Evolutionary conservation across 2,329 filamentous ascomycete genomes (phyloP).

Genomic region (Lachnellula suecica): DNA sequence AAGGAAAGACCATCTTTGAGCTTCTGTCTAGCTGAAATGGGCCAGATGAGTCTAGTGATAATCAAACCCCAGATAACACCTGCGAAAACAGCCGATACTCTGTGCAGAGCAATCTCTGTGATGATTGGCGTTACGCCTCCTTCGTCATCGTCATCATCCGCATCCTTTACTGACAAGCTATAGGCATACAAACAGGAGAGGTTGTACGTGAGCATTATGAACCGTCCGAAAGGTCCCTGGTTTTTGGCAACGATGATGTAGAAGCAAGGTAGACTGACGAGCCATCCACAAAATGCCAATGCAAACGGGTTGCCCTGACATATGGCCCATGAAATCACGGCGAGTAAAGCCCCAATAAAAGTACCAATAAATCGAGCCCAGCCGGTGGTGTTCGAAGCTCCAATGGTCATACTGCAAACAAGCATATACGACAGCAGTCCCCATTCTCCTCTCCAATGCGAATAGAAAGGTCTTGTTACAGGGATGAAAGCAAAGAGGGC

Average conservation of each 20-base stretch:
- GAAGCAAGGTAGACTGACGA: conserved; percentile 80
- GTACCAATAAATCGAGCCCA: conserved; percentile 85
- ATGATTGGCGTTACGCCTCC: conserved; percentile 83
- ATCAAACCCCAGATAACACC: conserved; percentile 93
- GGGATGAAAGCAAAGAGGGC: conserved; percentile 86
- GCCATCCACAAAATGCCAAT: conserved; percentile 78
- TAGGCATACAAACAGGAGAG: conserved; percentile 93
- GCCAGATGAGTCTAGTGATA: conserved; percentile 87
- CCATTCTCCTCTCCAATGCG: conserved; percentile 94
- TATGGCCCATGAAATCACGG: conserved; percentile 75
- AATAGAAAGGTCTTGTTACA: conserved; percentile 75
- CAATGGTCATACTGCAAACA: conserved; percentile 96
- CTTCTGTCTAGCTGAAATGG: conserved; percentile 84
- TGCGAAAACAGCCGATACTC: conserved; percentile 80
- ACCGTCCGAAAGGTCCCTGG: conserved; percentile 87
- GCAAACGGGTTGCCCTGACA: conserved; percentile 71
- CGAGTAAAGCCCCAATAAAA: conserved; percentile 73
- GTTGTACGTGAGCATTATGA: conserved; percentile 95
- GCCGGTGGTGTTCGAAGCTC: conserved; percentile 91
- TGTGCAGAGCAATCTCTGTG: conserved; percentile 81
- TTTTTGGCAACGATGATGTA: conserved; percentile 84
- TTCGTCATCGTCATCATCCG: conserved; percentile 84
- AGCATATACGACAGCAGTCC: conserved; percentile 96
- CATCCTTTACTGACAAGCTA: conserved; percentile 76
- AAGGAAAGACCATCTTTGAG: conserved; percentile 86